Evolutionary conservation across 495 filamentous ascomycete species (phyloP).

Genomic region (Penicillium turbatum): DNA sequence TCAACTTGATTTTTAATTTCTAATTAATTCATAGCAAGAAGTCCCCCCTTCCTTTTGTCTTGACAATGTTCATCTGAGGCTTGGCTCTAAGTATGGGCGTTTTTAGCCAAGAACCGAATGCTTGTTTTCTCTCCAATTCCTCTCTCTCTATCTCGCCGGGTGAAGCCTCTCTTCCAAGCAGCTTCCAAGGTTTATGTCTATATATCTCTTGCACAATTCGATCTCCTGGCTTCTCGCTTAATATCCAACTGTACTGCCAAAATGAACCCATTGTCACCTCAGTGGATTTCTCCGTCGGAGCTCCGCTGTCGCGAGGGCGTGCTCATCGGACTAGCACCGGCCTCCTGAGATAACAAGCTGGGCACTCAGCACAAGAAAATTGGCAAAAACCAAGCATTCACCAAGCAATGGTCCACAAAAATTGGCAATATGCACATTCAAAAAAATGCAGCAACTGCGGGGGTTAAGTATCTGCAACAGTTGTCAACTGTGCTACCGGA

Average conservation of each 20-base stretch:
- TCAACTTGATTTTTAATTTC: too few relatives aligned
- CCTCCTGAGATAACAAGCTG: constrained; percentile 1
- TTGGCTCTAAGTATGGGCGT: too few relatives aligned
- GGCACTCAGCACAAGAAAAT: neutral
- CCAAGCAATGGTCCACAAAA: neutral
- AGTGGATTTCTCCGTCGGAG: constrained; percentile 3
- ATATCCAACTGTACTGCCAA: neutral
- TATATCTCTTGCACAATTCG: neutral
- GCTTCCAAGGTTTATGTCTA: neutral
- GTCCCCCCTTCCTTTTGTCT: too few relatives aligned
- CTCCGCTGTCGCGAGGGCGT: constrained; percentile 3
- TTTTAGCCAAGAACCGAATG: too few relatives aligned
- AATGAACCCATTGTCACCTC: neutral
- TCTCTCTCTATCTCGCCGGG: neutral
- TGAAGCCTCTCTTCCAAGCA: neutral
- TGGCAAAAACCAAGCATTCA: neutral
- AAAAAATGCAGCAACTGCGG: neutral
- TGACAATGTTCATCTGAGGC: neutral
- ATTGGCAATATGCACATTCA: neutral
- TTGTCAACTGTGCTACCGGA: neutral
- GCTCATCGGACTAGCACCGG: neutral
- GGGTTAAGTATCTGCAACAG: neutral
- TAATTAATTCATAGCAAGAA: too few relatives aligned
- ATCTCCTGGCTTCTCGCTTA: neutral
- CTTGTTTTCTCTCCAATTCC: neutral